phyloP scores from a whole-genome alignment of 2,329 filamentous ascomycete genomes.

The Cordyceps cicadae region DNA sequence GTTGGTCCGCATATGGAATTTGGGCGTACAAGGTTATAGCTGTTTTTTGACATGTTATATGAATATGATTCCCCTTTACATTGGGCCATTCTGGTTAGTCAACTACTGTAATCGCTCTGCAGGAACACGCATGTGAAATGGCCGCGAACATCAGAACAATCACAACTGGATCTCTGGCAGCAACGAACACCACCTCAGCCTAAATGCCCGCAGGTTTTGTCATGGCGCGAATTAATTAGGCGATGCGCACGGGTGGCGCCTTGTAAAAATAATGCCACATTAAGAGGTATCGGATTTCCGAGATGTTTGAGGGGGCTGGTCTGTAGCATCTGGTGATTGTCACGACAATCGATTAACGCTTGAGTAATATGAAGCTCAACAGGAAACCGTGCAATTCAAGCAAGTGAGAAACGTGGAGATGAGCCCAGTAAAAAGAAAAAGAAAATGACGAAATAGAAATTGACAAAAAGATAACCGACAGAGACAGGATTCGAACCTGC shows the following conservation, averaged over 20 bases:
- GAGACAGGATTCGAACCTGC: conserved; percentile 3
- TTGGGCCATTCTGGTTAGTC: conserved; percentile 10
- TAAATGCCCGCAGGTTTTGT: no score
- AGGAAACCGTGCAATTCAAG: no score
- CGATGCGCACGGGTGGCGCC: no score
- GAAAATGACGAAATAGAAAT: neutral
- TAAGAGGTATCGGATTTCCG: no score
- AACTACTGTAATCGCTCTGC: neutral
- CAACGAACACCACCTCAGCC: neutral
- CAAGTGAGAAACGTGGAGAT: no score
- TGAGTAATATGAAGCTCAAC: no score
- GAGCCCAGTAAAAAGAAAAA: no score
- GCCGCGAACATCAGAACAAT: neutral
- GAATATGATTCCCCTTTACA: conserved; percentile 12
- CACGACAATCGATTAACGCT: no score
- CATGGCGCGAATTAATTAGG: no score
- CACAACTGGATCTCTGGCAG: neutral
- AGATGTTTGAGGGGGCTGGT: no score
- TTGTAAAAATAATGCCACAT: no score
- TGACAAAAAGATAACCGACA: neutral
- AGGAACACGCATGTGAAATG: neutral
- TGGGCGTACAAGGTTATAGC: conserved; percentile 11
- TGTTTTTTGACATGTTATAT: conserved; percentile 11
- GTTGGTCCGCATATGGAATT: conserved; percentile 10
- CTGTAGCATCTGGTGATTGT: no score